Evolutionary conservation across 2,329 filamentous ascomycete genomes (phyloP).

Genomic region (Leptographium procerum): DNA sequence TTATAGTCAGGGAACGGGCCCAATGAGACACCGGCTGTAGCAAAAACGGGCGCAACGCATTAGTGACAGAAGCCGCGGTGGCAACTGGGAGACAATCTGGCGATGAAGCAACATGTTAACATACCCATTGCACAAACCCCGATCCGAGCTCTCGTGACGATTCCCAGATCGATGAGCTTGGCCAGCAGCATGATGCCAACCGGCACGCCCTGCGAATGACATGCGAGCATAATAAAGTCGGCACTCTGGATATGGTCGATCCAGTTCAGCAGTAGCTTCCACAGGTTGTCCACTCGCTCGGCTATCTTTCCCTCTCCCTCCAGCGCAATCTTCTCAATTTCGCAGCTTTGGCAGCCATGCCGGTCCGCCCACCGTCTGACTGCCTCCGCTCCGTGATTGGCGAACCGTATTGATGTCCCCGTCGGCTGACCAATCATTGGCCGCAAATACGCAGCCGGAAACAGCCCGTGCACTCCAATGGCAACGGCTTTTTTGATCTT

Average conservation of each 20-base stretch:
- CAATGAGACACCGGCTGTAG: slow-evolving; percentile 69
- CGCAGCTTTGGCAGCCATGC: slow-evolving; percentile 60
- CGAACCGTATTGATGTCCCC: slow-evolving; percentile 88
- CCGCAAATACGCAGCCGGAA: slow-evolving; percentile 78
- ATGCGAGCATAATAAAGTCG: slow-evolving; percentile 84
- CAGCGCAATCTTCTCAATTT: slow-evolving; percentile 87
- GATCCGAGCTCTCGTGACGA: slow-evolving; percentile 64
- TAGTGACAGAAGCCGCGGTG: slow-evolving; percentile 9
- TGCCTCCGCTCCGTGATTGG: slow-evolving; percentile 71
- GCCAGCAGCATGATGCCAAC: slow-evolving; percentile 87
- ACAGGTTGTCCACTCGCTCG: slow-evolving; percentile 82
- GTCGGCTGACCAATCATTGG: slow-evolving; percentile 89
- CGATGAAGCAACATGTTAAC: slow-evolving; percentile 10
- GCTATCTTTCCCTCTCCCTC: slow-evolving; percentile 90
- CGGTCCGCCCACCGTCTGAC: slow-evolving; percentile 73
- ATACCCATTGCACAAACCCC: slow-evolving; percentile 70
- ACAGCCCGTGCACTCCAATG: slow-evolving; percentile 90
- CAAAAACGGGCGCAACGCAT: background rate
- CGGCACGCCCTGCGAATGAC: slow-evolving; percentile 91
- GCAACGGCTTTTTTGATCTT: slow-evolving; percentile 77
- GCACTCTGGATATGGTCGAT: slow-evolving; percentile 79
- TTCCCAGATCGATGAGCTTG: slow-evolving; percentile 83
- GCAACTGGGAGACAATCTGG: too few species aligned
- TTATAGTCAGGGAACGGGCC: slow-evolving; percentile 91
- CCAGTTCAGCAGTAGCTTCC: slow-evolving; percentile 92